These are phyloP conservation scores for Tetrahymena thermophila DNA, from an alignment of 73 alveolate genomes.

Conservation along the genomic window DNA sequence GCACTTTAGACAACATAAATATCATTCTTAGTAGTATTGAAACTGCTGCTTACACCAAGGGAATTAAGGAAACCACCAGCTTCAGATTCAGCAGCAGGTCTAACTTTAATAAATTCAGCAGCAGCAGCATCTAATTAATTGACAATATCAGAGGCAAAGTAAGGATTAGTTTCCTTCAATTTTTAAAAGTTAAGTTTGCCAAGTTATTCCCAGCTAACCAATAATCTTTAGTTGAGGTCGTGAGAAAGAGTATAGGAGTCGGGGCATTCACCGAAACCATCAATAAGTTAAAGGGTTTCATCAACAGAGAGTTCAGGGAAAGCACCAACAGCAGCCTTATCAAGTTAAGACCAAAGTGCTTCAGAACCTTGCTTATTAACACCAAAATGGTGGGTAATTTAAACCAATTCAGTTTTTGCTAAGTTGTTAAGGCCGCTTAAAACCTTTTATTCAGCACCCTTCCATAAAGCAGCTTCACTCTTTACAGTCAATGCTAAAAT, in stretches of 20 bases:
- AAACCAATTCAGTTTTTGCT: neutral
- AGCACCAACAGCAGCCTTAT: neutral
- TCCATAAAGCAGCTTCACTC: neutral
- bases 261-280: conserved; percentile 1
- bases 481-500: neutral
- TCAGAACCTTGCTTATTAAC: neutral
- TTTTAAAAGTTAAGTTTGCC: neutral
- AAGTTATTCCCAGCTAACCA: neutral
- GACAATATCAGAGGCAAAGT: neutral
- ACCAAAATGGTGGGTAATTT: neutral
- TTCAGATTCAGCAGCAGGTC: neutral
- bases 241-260: neutral
- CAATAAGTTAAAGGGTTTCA: neutral
- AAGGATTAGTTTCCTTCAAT: neutral
- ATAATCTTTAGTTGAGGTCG: neutral
- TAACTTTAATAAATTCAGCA: neutral
- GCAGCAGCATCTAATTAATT: neutral
- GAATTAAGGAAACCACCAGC: neutral
- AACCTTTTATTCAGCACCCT: neutral
- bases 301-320: neutral
- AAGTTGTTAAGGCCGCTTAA: neutral
- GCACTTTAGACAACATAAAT: neutral
- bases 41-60: neutral
- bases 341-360: neutral
- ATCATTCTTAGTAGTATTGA: neutral